A percentile compares a stretch with the other conserved stretches of the same genome.
Conservation (phyloP, 139 green algal species). For the Chlorella sp. region DNA sequence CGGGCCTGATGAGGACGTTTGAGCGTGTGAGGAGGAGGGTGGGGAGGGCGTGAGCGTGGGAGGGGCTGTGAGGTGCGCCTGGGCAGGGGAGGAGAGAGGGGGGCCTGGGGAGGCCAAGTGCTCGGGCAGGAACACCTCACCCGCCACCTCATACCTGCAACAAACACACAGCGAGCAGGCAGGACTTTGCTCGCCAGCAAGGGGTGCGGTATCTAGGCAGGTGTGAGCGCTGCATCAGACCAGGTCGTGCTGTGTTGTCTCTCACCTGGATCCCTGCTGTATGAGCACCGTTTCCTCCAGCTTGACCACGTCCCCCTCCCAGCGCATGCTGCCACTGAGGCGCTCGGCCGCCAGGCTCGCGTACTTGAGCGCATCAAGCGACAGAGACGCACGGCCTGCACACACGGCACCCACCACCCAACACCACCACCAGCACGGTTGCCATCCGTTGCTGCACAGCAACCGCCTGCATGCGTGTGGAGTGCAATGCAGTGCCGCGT, state of each 20-base stretch:
- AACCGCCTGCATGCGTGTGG: too few relatives aligned
- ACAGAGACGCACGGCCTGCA: conserved; percentile 42
- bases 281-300: conserved; percentile 74
- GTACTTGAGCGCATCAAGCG: conserved; percentile 56
- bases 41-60: too few relatives aligned
- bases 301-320: conserved; percentile 80
- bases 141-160: conserved; percentile 29
- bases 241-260: too few relatives aligned
- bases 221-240: too few relatives aligned
- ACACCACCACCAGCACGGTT: too few relatives aligned
- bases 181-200: background rate
- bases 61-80: too few relatives aligned
- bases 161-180: background rate
- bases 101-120: too few relatives aligned
- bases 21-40: too few relatives aligned
- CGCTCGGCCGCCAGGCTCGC: conserved; percentile 44
- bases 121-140: conserved; percentile 26
- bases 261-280: conserved; percentile 44
- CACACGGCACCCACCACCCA: background rate
- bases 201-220: too few relatives aligned
- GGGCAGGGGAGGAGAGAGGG: background rate
- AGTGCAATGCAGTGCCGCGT: too few relatives aligned
- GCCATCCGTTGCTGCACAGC: too few relatives aligned
- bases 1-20: too few relatives aligned
- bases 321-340: conserved; percentile 36